These are phyloP conservation scores for Otatea glauca DNA, from an alignment of 176 grass and related monocot species.

Conservation along the genomic window DNA sequence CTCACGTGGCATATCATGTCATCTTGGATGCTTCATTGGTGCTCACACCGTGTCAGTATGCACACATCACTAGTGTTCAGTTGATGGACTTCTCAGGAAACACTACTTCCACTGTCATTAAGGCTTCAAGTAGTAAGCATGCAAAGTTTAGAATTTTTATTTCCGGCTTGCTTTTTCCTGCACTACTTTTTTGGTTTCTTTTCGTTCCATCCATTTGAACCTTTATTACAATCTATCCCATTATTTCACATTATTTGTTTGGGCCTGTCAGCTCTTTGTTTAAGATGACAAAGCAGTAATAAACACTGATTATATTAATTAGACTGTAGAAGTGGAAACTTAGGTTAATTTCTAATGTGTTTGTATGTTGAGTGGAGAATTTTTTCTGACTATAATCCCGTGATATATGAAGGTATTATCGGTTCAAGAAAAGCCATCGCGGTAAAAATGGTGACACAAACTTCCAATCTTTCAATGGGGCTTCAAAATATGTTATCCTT, in stretches of 20 bases:
- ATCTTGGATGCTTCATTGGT: neutral
- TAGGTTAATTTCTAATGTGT: conserved; percentile 17
- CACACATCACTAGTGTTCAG: too few relatives aligned
- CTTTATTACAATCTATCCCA: neutral
- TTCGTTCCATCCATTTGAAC: neutral
- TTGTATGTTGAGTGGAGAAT: neutral
- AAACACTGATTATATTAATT: conserved; percentile 6
- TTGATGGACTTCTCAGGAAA: neutral
- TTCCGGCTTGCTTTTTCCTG: neutral
- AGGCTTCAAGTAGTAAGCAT: neutral
- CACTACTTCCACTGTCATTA: neutral
- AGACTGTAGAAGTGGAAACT: neutral
- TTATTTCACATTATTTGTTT: conserved; percentile 16
- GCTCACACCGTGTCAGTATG: neutral
- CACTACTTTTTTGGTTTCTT: neutral
- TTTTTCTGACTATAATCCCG: conserved; percentile 36
- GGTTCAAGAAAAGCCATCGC: conserved; percentile 62
- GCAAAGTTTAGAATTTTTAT: neutral
- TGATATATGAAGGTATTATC: conserved; percentile 69
- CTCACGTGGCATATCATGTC: neutral
- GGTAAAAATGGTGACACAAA: conserved; percentile 49
- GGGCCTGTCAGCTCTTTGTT: neutral
- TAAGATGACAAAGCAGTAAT: neutral
- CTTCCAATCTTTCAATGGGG: conserved; percentile 45
- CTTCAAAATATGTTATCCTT: conserved; percentile 86